Percentiles rank a stretch among this genome's conserved stretches.
Evolutionary conservation across 177 flowering plant species (phyloP).

Genomic region (Vitis hybrid): DNA sequence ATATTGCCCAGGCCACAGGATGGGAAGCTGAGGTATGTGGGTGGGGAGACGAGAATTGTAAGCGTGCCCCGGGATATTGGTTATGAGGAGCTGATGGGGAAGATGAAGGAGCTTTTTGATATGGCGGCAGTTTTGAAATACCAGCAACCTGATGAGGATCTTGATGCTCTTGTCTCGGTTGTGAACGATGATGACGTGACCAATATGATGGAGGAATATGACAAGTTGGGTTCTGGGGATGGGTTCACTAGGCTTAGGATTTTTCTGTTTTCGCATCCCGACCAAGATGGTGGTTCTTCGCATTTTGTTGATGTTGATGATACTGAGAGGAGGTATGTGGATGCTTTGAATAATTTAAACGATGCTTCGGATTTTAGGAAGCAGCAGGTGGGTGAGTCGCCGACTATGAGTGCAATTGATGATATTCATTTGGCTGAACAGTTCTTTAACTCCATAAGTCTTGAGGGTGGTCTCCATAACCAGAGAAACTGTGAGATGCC

Average conservation of each 20-base stretch:
- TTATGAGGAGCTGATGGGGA: slow-evolving; percentile 73
- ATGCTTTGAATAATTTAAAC: slow-evolving; percentile 84
- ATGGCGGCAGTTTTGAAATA: slow-evolving; percentile 72
- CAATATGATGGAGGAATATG: slow-evolving; percentile 99
- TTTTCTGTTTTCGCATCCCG: slow-evolving; percentile 71
- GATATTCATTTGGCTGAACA: slow-evolving; percentile 49
- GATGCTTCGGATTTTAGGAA: slow-evolving; percentile 59
- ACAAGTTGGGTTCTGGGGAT: slow-evolving; percentile 79
- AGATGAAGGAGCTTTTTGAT: slow-evolving; percentile 86
- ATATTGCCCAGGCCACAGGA: slow-evolving; percentile 93
- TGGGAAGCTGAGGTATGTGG: slow-evolving; percentile 92
- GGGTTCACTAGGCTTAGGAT: slow-evolving; percentile 85
- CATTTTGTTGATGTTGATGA: slow-evolving; percentile 68
- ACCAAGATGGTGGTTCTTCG: slow-evolving; percentile 50
- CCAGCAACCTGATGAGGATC: slow-evolving; percentile 99
- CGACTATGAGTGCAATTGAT: slow-evolving; percentile 32
- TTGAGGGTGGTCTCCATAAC: slow-evolving; percentile 49
- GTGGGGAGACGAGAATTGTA: slow-evolving; percentile 94
- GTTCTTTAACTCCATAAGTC: slow-evolving; percentile 42
- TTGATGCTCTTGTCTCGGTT: slow-evolving; percentile 94
- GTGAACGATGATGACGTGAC: slow-evolving; percentile 96
- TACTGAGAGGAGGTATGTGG: slow-evolving; percentile 88
- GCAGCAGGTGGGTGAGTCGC: slow-evolving; percentile 49
- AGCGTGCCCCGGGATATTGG: slow-evolving; percentile 64
- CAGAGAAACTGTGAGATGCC: slow-evolving; percentile 61